Base-by-base conservation (phyloP, 495 filamentous ascomycete genomes). In the Annulohypoxylon maeteangense region DNA sequence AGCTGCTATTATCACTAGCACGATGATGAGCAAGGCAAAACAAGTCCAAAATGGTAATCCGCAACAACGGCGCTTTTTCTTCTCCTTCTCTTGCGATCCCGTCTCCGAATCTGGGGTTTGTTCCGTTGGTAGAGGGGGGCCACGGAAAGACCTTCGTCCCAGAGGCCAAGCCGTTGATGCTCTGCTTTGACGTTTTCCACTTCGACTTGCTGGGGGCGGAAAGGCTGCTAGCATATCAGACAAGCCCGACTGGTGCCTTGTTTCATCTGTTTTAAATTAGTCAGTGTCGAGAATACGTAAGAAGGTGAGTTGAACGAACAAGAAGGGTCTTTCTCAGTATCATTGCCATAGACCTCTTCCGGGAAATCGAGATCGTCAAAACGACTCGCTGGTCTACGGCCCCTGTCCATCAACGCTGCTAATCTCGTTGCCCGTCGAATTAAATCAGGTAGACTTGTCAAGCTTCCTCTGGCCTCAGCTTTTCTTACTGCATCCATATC, bases 181-280 rank as follows among this genome's bases (percentile, higher is more conserved):
- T 53, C 53, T 68, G 56, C 80, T 83, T 20, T 81, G 77, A 32
- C 81, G 82, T 54, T 81, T 66, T 54, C 79, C 79, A 59, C 74
- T 85, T 18, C 87, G 88, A 5, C 85, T 89, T 7, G 84, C 83
- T 5, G 95, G 94, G 10, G 94, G 91, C 7, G 95, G 95, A 65
- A 99, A 99, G 12, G 93, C 92, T 11, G 92, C 91, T 5, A 99
- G 85, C 76, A 98, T 97, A 74, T 97, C 94, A 14, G 93, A 94
- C 45, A 99, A 84, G 4, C 83, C 83, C 14, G 71, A 94, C 87
- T 79, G 85, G 67, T 80, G 84, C 72, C 81, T 87, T 67, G 75
- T 71, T 32, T 74, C 76, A 70, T 67, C 78, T 83, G 44, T 71
- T n/a, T n/a, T 67, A 31, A 79, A 72, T n/a, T 55, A 69, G 45